A percentile compares a stretch with the other conserved stretches of the same genome.
phyloP scores from a whole-genome alignment of 73 alveolate species.

The Paramecium caudatum region DNA sequence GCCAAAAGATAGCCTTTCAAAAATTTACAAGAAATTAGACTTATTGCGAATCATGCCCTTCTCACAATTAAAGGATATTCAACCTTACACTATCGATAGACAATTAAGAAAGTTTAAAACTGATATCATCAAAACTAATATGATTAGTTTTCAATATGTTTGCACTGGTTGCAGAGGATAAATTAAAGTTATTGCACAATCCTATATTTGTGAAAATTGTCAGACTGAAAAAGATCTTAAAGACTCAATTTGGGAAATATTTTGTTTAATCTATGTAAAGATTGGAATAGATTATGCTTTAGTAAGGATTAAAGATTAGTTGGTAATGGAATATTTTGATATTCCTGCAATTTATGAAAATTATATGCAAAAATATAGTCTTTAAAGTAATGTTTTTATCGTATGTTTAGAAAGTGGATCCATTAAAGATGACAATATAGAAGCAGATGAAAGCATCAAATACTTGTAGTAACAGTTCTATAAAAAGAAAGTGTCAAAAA shows the following conservation, averaged over 20 bases:
- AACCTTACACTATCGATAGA: conserved; percentile 61
- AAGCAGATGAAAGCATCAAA: background rate
- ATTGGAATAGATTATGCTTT: background rate
- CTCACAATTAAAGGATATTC: conserved; percentile 16
- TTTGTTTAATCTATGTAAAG: background rate
- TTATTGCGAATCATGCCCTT: background rate
- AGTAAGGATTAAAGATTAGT: background rate
- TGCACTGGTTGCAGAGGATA: conserved; percentile 4
- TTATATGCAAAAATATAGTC: background rate
- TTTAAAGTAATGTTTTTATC: background rate
- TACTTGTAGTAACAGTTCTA: background rate
- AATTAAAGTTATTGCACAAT: background rate
- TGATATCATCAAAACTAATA: background rate
- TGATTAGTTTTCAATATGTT: background rate
- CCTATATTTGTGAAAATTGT: background rate
- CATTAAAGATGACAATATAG: background rate
- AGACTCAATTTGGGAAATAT: conserved; percentile 25
- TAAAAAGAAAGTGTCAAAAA: background rate
- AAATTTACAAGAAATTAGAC: too few species aligned
- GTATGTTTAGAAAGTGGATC: background rate
- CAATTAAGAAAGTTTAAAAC: conserved; percentile 29
- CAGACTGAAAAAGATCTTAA: background rate
- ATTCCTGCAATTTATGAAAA: background rate
- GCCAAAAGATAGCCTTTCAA: too few species aligned
- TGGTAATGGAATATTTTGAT: background rate